A percentile compares a stretch with the other conserved stretches of the same genome.
phyloP scores from a whole-genome alignment of 1,284 basidiomycete genomes.

The Grifola frondosa region DNA sequence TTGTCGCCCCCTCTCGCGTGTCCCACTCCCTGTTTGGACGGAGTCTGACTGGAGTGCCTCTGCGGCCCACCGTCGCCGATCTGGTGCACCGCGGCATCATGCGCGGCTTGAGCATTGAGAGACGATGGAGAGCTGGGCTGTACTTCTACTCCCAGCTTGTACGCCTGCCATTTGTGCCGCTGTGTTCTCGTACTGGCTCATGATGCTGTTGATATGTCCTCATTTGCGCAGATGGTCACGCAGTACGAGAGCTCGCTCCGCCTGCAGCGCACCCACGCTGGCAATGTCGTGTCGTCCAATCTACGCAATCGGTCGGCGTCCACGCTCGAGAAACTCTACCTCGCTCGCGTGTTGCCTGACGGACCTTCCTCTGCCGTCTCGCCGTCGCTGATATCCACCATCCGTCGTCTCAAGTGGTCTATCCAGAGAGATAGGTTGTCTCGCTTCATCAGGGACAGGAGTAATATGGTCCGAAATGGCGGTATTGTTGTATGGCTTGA shows the following conservation, averaged over 20 bases:
- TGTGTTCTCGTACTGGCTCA: too few species aligned
- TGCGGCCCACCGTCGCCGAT: constrained; percentile 64
- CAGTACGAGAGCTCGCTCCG: constrained; percentile 56
- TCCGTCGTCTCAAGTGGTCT: constrained; percentile 59
- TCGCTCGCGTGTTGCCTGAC: constrained; percentile 49
- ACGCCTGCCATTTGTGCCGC: constrained; percentile 26
- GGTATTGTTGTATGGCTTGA: constrained; percentile 56
- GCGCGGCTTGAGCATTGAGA: constrained; percentile 61
- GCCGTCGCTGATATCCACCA: constrained; percentile 52
- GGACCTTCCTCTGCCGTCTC: constrained; percentile 48
- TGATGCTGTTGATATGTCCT: constrained; percentile 1
- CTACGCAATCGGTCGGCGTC: constrained; percentile 41
- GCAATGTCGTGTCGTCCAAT: constrained; percentile 45
- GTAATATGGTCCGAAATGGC: constrained; percentile 28
- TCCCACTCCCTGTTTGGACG: constrained; percentile 61
- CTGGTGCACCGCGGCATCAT: constrained; percentile 67
- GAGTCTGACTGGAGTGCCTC: constrained; percentile 48
- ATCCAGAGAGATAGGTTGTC: constrained; percentile 57
- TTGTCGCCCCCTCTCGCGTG: constrained; percentile 65
- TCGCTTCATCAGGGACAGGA: constrained; percentile 44
- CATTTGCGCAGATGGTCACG: constrained; percentile 45
- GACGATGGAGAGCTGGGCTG: constrained; percentile 58
- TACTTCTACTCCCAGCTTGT: constrained; percentile 65
- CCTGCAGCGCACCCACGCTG: constrained; percentile 48
- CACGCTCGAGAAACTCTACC: constrained; percentile 38